Conservation (phyloP, 305 asterid species). For the Euphrasia arctica region DNA sequence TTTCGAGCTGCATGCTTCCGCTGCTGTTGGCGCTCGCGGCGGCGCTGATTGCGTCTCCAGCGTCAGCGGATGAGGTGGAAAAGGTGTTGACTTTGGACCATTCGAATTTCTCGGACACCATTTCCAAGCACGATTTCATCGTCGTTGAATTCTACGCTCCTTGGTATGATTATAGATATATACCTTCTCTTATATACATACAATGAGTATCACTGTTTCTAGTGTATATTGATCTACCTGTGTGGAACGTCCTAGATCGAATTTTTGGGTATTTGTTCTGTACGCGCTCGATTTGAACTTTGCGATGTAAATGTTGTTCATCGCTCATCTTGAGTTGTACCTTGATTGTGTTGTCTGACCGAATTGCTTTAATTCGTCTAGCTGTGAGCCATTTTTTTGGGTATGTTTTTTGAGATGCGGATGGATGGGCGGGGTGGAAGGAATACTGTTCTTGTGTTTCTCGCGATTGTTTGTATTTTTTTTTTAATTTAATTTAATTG, state of each 20-base stretch:
- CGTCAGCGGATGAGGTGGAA: conserved; percentile 45
- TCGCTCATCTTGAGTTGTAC: background rate
- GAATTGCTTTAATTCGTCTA: background rate
- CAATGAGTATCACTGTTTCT: no score
- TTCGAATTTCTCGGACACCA: conserved; percentile 51
- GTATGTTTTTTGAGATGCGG: background rate
- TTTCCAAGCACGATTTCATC: conserved; percentile 50
- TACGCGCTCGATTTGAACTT: conserved; percentile 7
- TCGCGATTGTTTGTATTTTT: background rate
- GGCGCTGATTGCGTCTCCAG: conserved; percentile 30
- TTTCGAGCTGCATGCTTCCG: conserved; percentile 32
- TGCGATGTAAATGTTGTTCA: conserved; percentile 21
- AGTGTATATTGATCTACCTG: no score
- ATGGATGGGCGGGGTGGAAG: background rate
- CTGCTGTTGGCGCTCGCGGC: conserved; percentile 27
- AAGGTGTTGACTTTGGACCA: conserved; percentile 66
- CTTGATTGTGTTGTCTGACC: conserved; percentile 4
- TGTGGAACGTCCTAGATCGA: conserved; percentile 15
- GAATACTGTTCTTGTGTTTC: background rate
- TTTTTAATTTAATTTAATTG: no score
- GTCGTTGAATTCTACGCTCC: conserved; percentile 81
- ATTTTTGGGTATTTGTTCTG: background rate
- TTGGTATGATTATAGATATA: conserved; percentile 36
- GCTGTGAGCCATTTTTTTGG: background rate
- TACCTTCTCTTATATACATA: background rate